Conservation (phyloP, 2,329 filamentous ascomycete species). For the Claviceps citrina region DNA sequence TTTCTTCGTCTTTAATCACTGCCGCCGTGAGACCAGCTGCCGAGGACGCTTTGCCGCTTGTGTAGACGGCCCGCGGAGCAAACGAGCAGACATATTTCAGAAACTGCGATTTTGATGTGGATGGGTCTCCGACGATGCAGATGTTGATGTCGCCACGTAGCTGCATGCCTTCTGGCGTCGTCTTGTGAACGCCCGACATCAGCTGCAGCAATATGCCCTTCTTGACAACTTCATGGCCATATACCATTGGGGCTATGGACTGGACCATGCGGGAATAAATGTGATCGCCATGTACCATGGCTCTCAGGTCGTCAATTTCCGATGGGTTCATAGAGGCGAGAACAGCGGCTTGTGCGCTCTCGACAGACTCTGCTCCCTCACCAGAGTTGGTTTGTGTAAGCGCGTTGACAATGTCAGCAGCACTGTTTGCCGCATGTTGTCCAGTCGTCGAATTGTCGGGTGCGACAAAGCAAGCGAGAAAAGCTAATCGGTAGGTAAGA, state of each 20-base stretch:
- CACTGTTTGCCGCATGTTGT: constrained; percentile 45
- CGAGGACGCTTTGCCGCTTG: constrained; percentile 91
- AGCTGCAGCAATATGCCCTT: constrained; percentile 89
- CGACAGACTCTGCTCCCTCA: constrained; percentile 56
- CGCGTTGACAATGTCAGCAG: constrained; percentile 70
- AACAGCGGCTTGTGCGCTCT: constrained; percentile 75
- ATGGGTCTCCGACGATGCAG: constrained; percentile 92
- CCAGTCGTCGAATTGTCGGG: constrained; percentile 74
- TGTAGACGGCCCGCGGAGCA: constrained; percentile 92
- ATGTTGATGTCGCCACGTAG: constrained; percentile 97
- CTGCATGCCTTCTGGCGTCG: constrained; percentile 85
- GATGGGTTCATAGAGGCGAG: constrained; percentile 69
- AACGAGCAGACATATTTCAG: constrained; percentile 96
- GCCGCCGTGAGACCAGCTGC: constrained; percentile 94
- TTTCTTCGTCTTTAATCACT: constrained; percentile 95
- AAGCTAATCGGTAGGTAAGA: constrained; percentile 88
- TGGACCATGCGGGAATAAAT: constrained; percentile 89
- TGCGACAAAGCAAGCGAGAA: constrained; percentile 89
- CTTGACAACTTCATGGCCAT: constrained; percentile 93
- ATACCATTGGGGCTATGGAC: constrained; percentile 91
- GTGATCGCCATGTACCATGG: constrained; percentile 89
- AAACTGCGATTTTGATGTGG: constrained; percentile 95
- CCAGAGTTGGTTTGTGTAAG: constrained; percentile 48
- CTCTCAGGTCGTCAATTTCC: constrained; percentile 81
- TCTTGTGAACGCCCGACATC: constrained; percentile 89